Evolutionary conservation across 192 early-diverging fungal genomes (phyloP), one percentile per base, ranked within the genome.

Genomic region (Rhizophagus sp.): DNA sequence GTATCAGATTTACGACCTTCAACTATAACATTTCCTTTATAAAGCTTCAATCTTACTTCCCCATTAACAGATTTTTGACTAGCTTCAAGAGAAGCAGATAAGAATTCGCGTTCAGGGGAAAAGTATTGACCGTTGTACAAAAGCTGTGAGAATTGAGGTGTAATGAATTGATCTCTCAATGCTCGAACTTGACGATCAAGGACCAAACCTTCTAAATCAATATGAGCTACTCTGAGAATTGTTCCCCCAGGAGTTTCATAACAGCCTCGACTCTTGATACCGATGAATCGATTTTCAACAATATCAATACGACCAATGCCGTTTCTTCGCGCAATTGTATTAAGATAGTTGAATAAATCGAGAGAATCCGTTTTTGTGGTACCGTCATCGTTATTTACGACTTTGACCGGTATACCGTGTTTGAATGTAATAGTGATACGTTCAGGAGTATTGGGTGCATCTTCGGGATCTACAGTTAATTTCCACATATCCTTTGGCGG

Each of bases 401-500:
- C 95, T 83, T 94, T 93, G 75, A 91, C 88, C 47, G 98, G 98
- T 78, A 93, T 94, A 79, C 98, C 98, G 50, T 90, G 85, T 82
- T 92, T 86, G 84, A 99, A 99, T 67, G 90, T 88, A 81, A 99
- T 97, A 62, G 88, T 89, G 87, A 99, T 96, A 73, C 92, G 94
- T 90, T 99, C 98, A 63, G 97, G 95, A 25, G 90, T 94, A 88
- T 96, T 93, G 84, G 98, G 98, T 0, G 98, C 96, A 78, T 97
- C 93, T 84, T 98, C 98, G 52, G 98, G 97, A 83, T 96, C 94
- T 57, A 96, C 95, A 19, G 96, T 98, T 44, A 99, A 89, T 88
- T 98, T 98, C 98, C 97, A 98, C 98, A 98, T 99, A 81, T 98
- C 96, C 83, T 91, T 93, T 83, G 97, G 97, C 65, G 98, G 98